Evolutionary conservation across 139 green algal species (phyloP).

Genomic region (Dunaliella primolecta): DNA sequence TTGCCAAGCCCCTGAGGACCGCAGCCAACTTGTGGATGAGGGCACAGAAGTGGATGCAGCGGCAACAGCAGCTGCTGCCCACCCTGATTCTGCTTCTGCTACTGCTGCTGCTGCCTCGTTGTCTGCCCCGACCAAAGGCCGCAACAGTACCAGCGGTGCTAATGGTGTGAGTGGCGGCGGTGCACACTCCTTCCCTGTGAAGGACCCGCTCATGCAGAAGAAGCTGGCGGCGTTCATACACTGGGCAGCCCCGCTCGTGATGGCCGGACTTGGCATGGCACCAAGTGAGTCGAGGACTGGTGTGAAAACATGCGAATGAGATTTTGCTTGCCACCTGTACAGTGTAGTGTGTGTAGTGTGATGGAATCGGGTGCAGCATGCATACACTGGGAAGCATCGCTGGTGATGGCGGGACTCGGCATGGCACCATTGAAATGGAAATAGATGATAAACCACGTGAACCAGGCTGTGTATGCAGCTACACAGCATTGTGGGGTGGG

Average conservation of each 20-base stretch:
- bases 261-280: constrained; percentile 41
- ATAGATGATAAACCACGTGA: too few species aligned
- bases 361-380: too few species aligned
- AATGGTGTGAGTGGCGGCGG: background rate
- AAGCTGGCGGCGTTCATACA: constrained; percentile 42
- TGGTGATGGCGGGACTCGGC: constrained; percentile 41
- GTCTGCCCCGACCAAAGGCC: too few species aligned
- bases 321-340: too few species aligned
- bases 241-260: constrained; percentile 42
- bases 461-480: too few species aligned
- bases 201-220: constrained; percentile 30
- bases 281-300: constrained; percentile 12
- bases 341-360: too few species aligned
- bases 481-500: too few species aligned
- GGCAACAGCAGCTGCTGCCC: background rate
- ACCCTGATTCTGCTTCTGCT: background rate
- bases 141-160: background rate
- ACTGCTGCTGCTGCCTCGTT: background rate
- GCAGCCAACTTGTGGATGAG: constrained; percentile 2
- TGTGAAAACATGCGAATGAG: too few species aligned
- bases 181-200: background rate
- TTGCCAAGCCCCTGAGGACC: constrained; percentile 26
- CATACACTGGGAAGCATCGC: constrained; percentile 41
- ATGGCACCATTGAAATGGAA: too few species aligned
- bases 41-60: background rate